Evolutionary conservation across 140 eudicot genomes (phyloP), one percentile per base, ranked within the genome.

Genomic region (Ambrosia hybrid): DNA sequence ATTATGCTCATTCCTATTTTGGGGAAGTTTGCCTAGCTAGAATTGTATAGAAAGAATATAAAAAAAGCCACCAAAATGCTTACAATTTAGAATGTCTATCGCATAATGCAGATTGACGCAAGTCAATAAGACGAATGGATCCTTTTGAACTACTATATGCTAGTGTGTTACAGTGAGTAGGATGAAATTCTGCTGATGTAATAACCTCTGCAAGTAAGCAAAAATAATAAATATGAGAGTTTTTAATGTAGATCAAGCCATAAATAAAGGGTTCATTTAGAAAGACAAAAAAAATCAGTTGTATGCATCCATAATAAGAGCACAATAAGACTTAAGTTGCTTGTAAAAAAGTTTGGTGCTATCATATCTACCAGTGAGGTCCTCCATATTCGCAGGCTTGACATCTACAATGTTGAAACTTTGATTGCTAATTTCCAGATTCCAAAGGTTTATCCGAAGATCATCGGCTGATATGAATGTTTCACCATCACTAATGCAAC

Each of bases 381-480:
- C 99, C 83, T 94, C 99, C 90, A 86, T 80, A 75, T 88, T 90
- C 68, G 91, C 57, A 66, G 99, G 99, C 83, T 94, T 94, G 77
- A 94, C 88, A 73, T 94, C 99, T 36, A 94, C 97, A 78, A 94
- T 90, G 72, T 94, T 94, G 85, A 94, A 94, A 83, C 97, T 88
- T 68, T 94, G 99, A 70, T 85, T 86, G 80, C 94, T 94, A 48
- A 88, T 94, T 76, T 94, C 99, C 90, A 94, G 79, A 85, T 94
- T 88, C 99, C 99, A 94, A 61, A 94, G 99, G 70, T 94, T 88
- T 82, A 94, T 90, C 66, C 99, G 85, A 62, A 94, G 82, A 76
- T 94, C 97, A 88, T 94, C 99, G 56, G 99, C 99, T 68, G 99
- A 94, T 68, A 94, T 94, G 80, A 94, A 94, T 53, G 99, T 94